Conservation (phyloP, 2,329 filamentous ascomycete genomes). For the Paracorniculantispora psalliotae region DNA sequence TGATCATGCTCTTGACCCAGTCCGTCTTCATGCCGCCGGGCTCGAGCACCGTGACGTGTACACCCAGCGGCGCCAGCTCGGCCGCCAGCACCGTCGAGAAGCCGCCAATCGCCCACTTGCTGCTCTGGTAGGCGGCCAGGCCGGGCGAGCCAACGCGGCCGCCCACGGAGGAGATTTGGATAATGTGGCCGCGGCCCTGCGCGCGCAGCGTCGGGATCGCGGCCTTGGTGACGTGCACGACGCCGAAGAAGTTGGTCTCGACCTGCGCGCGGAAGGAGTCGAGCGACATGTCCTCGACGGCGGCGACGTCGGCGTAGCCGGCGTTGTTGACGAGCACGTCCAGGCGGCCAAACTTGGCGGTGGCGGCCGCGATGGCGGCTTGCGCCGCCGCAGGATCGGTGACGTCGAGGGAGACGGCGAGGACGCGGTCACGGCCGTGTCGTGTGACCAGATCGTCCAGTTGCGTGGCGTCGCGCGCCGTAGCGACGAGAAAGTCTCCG, state of each 20-base stretch:
- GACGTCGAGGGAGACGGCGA: conserved; percentile 46
- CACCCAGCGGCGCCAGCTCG: conserved; percentile 33
- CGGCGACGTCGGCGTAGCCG: conserved; percentile 49
- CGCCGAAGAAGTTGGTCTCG: conserved; percentile 56
- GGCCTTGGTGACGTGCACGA: conserved; percentile 47
- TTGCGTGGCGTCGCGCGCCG: conserved; percentile 33
- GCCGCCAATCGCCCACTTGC: conserved; percentile 35
- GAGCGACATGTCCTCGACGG: conserved; percentile 48
- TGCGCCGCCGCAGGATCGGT: conserved; percentile 39
- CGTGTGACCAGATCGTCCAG: conserved; percentile 31
- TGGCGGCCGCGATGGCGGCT: conserved; percentile 30
- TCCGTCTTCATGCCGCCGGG: conserved; percentile 39
- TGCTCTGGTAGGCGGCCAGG: conserved; percentile 32
- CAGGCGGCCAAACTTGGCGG: conserved; percentile 47
- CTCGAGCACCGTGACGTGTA: conserved; percentile 35
- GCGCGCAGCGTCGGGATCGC: conserved; percentile 30
- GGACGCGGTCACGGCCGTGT: conserved; percentile 37
- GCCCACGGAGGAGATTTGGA: conserved; percentile 36
- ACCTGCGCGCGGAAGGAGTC: conserved; percentile 47
- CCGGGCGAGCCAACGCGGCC: conserved; percentile 30
- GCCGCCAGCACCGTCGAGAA: conserved; percentile 31
- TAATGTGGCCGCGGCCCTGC: conserved; percentile 28
- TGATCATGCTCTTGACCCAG: conserved; percentile 29
- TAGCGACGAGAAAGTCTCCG: conserved; percentile 42
- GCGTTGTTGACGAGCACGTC: conserved; percentile 60